Conservation (phyloP, 169 alveolate genomes). For the Toxoplasma gondii region DNA sequence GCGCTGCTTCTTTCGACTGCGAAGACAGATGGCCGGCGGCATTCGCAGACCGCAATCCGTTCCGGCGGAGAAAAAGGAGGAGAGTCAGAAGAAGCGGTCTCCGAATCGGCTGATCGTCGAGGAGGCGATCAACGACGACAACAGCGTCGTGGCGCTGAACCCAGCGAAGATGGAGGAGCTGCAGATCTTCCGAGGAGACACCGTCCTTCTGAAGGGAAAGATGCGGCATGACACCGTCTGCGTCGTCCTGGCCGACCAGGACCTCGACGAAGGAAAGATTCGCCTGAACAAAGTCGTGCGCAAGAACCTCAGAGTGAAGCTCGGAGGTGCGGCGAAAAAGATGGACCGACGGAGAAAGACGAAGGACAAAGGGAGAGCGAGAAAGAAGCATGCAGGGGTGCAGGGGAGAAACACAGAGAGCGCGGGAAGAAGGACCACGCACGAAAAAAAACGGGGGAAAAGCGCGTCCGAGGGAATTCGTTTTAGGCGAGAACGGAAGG, state of each 20-base stretch:
- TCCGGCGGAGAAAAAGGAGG: constrained; percentile 35
- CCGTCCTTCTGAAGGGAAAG: constrained; percentile 98
- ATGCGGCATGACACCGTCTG: constrained; percentile 98
- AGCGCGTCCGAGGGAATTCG: too few species aligned
- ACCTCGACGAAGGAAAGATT: constrained; percentile 96
- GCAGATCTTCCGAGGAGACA: constrained; percentile 98
- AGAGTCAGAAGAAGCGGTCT: constrained; percentile 69
- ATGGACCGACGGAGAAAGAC: neutral
- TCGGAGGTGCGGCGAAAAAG: constrained; percentile 85
- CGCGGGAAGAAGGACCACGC: too few species aligned
- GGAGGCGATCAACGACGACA: constrained; percentile 99
- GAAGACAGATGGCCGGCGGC: constrained; percentile 35
- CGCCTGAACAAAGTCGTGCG: constrained; percentile 97
- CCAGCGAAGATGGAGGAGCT: constrained; percentile 95
- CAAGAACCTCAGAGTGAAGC: constrained; percentile 96
- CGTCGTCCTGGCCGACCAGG: constrained; percentile 97
- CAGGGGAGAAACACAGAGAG: too few species aligned
- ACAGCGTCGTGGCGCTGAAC: constrained; percentile 96
- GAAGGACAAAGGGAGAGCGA: neutral
- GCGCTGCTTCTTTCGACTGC: neutral
- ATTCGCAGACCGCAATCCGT: constrained; percentile 9
- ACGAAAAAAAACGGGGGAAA: too few species aligned
- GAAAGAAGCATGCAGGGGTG: too few species aligned
- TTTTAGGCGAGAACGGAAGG: too few species aligned
- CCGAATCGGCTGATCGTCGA: constrained; percentile 79